Evolutionary conservation across 495 filamentous ascomycete species (phyloP).

Genomic region (Podospora australis): DNA sequence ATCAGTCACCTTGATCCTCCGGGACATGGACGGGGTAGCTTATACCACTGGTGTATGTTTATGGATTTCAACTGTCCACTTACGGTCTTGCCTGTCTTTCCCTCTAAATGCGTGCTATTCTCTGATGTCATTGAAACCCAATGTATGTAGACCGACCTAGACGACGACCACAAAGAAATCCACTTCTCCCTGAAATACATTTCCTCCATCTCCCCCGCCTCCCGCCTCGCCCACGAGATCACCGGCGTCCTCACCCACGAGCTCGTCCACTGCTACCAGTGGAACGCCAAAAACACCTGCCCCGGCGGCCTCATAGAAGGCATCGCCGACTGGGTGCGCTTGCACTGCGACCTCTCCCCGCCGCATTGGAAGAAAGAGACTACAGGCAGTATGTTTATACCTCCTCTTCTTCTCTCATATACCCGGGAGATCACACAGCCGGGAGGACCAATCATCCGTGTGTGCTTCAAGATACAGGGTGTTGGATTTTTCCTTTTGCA

Average conservation of each 20-base stretch:
- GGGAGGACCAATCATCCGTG: too few species aligned
- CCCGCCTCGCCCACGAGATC: conserved; percentile 57
- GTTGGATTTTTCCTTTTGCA: too few species aligned
- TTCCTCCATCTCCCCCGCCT: conserved; percentile 29
- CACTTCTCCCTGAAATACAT: conserved; percentile 82
- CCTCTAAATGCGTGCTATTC: too few species aligned
- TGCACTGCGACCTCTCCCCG: conserved; percentile 65
- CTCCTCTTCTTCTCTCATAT: neutral
- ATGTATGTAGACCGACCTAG: conserved; percentile 55
- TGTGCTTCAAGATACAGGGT: too few species aligned
- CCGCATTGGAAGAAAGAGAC: conserved; percentile 72
- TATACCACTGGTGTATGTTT: conserved; percentile 86
- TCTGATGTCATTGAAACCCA: too few species aligned
- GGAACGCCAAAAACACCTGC: conserved; percentile 54
- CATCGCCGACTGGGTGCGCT: conserved; percentile 86
- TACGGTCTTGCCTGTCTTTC: conserved; percentile 1
- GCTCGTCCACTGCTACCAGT: conserved; percentile 94
- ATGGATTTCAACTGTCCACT: too few species aligned
- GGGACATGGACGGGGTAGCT: conserved; percentile 73
- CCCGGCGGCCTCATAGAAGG: conserved; percentile 87
- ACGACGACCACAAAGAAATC: conserved; percentile 90
- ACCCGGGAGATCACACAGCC: neutral
- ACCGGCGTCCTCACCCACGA: conserved; percentile 83
- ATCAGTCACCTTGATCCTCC: conserved; percentile 82
- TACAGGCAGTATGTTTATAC: conserved; percentile 12